Percentiles rank a stretch among this genome's conserved stretches.
These are phyloP conservation scores for Lactarius psammicola DNA, from an alignment of 768 basidiomycete species.

Conservation along the genomic window DNA sequence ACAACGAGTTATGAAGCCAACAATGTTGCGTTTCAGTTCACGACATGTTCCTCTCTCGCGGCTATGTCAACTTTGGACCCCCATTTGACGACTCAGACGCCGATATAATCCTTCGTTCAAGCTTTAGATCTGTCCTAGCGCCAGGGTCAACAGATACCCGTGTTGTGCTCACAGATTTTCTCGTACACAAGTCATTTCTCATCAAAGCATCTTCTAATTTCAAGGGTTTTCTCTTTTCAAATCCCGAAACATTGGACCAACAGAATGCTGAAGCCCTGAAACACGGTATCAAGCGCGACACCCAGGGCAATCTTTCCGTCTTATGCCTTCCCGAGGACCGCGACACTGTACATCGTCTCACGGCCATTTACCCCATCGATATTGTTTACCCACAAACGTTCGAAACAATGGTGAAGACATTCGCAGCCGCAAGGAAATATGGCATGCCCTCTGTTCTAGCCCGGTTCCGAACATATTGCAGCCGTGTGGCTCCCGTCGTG, in stretches of 20 bases:
- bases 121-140: background rate
- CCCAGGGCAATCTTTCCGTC: background rate
- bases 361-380: slow-evolving; percentile 17
- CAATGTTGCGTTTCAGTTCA: background rate
- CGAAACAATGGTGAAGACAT: slow-evolving; percentile 2
- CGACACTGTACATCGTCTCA: slow-evolving; percentile 18
- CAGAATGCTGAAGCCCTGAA: background rate
- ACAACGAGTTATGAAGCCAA: too few species aligned
- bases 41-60: slow-evolving; percentile 8
- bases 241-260: background rate
- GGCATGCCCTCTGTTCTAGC: slow-evolving; percentile 4
- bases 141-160: background rate
- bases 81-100: slow-evolving; percentile 52
- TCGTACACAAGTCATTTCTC: slow-evolving; percentile 14
- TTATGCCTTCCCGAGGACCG: slow-evolving; percentile 12
- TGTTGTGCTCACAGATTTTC: slow-evolving; percentile 3
- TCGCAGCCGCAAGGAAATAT: slow-evolving; percentile 5
- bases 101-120: slow-evolving; percentile 25
- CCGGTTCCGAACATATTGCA: slow-evolving; percentile 5
- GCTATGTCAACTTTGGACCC: slow-evolving; percentile 33
- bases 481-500: slow-evolving; percentile 4
- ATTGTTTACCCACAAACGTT: slow-evolving; percentile 11
- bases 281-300: background rate
- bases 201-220: slow-evolving; percentile 18
- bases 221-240: slow-evolving; percentile 11